Percentiles rank a stretch among this genome's conserved stretches.
phyloP scores from a whole-genome alignment of 2,329 filamentous ascomycete genomes.

The Ophiostoma novo-ulmi region DNA sequence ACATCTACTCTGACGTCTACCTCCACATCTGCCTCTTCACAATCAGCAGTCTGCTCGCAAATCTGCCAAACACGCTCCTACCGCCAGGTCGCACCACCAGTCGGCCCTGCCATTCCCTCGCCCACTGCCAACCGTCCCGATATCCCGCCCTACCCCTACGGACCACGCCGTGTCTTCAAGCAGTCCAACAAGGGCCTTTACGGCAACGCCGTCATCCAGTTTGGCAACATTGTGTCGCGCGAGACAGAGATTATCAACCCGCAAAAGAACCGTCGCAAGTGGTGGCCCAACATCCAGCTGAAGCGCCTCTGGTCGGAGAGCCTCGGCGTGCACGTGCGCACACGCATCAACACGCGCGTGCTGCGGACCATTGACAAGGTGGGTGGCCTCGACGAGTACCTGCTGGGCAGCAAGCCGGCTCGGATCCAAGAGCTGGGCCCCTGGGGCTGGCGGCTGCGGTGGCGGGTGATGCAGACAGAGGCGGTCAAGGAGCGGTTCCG shows the following conservation, averaged over 20 bases:
- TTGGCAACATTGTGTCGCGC: constrained; percentile 70
- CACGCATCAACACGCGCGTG: constrained; percentile 65
- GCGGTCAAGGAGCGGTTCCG: constrained; percentile 62
- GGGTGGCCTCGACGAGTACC: constrained; percentile 86
- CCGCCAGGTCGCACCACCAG: constrained; percentile 29
- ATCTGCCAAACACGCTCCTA: constrained; percentile 28
- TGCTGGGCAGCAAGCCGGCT: constrained; percentile 71
- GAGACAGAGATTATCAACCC: constrained; percentile 50
- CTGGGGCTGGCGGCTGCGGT: constrained; percentile 83
- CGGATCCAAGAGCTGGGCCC: constrained; percentile 83
- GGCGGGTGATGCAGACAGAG: constrained; percentile 77
- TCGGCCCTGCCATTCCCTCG: constrained; percentile 40
- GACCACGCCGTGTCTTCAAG: constrained; percentile 66
- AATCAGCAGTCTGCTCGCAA: constrained; percentile 37
- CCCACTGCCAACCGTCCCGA: constrained; percentile 39
- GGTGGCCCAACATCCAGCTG: constrained; percentile 68
- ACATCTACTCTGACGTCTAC: background rate
- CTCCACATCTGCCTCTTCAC: background rate
- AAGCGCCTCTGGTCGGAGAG: constrained; percentile 63
- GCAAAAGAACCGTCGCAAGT: constrained; percentile 62
- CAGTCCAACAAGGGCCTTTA: constrained; percentile 73
- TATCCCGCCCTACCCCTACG: constrained; percentile 66
- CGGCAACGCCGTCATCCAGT: constrained; percentile 64
- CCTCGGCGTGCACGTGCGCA: constrained; percentile 58
- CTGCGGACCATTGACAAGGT: constrained; percentile 73